Conservation (phyloP, 2,329 filamentous ascomycete genomes). For the Ceratocystis alfenasii region DNA sequence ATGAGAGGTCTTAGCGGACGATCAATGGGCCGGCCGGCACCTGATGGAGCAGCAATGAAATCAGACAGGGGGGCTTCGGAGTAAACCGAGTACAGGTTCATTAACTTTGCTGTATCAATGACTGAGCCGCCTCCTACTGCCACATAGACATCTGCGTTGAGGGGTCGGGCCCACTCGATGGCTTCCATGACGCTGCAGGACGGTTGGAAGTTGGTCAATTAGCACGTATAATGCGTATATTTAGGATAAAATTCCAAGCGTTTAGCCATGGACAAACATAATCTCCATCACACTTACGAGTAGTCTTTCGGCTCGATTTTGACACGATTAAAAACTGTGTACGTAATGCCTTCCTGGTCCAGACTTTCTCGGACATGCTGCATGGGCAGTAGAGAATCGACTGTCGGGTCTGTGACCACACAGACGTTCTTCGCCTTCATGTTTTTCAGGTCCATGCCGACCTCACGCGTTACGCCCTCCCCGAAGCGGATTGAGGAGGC, state of each 20-base stretch:
- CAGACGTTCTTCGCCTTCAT: constrained; percentile 76
- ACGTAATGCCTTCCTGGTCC: constrained; percentile 64
- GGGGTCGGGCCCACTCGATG: constrained; percentile 72
- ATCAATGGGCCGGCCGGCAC: constrained; percentile 63
- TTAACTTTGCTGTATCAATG: constrained; percentile 95
- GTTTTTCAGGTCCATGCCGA: constrained; percentile 96
- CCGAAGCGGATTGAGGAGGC: constrained; percentile 91
- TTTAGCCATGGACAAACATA: neutral
- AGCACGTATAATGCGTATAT: neutral
- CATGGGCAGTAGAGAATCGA: constrained; percentile 77
- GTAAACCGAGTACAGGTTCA: constrained; percentile 90
- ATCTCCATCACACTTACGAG: constrained; percentile 43
- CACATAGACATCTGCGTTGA: constrained; percentile 75
- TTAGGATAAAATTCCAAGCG: neutral
- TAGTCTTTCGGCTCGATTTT: constrained; percentile 89
- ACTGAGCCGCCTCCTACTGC: constrained; percentile 89
- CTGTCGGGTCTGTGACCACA: constrained; percentile 79
- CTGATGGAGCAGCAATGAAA: constrained; percentile 92
- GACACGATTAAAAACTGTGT: constrained; percentile 68
- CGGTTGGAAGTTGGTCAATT: neutral
- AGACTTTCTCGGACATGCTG: constrained; percentile 75
- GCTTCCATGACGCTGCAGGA: constrained; percentile 64
- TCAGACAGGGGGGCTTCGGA: constrained; percentile 90
- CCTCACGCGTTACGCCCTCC: constrained; percentile 83
- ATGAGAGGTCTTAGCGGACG: constrained; percentile 56